Conservation (phyloP, 441 rosid genomes). For the Aleurites moluccanus region DNA sequence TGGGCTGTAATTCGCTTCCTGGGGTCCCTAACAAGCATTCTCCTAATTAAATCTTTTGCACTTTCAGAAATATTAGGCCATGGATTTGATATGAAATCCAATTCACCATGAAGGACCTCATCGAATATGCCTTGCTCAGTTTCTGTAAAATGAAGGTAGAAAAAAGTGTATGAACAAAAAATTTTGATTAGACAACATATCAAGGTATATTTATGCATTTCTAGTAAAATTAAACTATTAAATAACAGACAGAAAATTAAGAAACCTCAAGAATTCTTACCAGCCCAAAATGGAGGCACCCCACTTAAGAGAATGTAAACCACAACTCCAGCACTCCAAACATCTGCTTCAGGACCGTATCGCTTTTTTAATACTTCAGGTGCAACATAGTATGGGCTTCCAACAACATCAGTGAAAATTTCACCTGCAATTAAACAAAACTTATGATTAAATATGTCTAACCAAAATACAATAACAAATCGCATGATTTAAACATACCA, state of each 20-base stretch:
- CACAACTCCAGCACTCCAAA: conserved; percentile 99
- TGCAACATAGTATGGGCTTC: conserved; percentile 98
- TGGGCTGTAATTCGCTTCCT: conserved; percentile 77
- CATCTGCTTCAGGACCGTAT: conserved; percentile 93
- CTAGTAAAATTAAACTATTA: too few relatives aligned
- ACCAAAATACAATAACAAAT: neutral
- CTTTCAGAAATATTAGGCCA: conserved; percentile 91
- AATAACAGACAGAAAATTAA: too few relatives aligned
- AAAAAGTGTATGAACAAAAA: conserved; percentile 9
- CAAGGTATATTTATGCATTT: too few relatives aligned
- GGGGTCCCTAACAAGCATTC: conserved; percentile 90
- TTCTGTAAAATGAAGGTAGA: conserved; percentile 44
- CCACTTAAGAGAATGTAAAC: conserved; percentile 84
- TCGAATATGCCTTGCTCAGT: conserved; percentile 89
- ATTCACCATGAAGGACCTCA: conserved; percentile 80
- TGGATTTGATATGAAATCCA: conserved; percentile 84
- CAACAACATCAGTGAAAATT: conserved; percentile 84
- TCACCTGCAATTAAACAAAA: conserved; percentile 51
- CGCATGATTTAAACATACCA: conserved; percentile 43
- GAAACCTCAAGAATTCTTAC: conserved; percentile 39
- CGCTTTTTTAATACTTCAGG: conserved; percentile 85
- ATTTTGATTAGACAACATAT: neutral
- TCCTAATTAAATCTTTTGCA: conserved; percentile 83
- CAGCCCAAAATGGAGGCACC: conserved; percentile 99
- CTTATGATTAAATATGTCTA: neutral